Evolutionary conservation across 106 monocot species (phyloP).

Genomic region (Triglochin maritima): DNA sequence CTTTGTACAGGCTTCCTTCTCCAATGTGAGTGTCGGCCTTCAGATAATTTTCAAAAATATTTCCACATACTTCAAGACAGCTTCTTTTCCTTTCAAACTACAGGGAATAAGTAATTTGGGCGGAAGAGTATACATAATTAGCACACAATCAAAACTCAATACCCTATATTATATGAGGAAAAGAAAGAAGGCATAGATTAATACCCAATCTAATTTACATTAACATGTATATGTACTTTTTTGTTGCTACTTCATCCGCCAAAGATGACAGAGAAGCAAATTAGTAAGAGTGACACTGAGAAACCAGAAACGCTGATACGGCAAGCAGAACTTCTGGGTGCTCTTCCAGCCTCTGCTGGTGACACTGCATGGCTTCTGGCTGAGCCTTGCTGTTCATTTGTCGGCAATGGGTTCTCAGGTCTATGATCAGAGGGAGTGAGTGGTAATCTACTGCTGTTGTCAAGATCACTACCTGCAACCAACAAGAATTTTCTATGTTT

Average conservation of each 20-base stretch:
- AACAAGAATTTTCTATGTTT: neutral
- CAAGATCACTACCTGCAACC: conserved; percentile 48
- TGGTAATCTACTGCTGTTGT: conserved; percentile 42
- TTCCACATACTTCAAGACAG: too few species aligned
- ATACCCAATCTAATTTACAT: too few species aligned
- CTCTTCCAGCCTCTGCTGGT: conserved; percentile 65
- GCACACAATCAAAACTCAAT: too few species aligned
- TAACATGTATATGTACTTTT: too few species aligned
- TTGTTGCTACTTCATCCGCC: conserved; percentile 6
- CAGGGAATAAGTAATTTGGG: too few species aligned
- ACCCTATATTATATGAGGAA: too few species aligned
- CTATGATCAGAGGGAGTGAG: conserved; percentile 33
- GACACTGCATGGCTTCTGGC: conserved; percentile 43
- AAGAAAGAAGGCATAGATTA: too few species aligned
- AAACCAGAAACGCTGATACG: conserved; percentile 6
- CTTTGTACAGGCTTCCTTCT: too few species aligned
- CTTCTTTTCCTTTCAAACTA: too few species aligned
- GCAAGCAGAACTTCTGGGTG: conserved; percentile 31
- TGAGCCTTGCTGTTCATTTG: conserved; percentile 55
- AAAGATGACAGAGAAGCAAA: conserved; percentile 29
- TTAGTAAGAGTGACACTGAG: conserved; percentile 33
- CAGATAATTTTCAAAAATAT: too few species aligned
- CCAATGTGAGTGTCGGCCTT: too few species aligned
- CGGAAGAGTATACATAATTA: too few species aligned
- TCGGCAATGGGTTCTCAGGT: conserved; percentile 63